These are phyloP conservation scores for Alliaria petiolata DNA, from an alignment of 345 rosid species.

Conservation along the genomic window DNA sequence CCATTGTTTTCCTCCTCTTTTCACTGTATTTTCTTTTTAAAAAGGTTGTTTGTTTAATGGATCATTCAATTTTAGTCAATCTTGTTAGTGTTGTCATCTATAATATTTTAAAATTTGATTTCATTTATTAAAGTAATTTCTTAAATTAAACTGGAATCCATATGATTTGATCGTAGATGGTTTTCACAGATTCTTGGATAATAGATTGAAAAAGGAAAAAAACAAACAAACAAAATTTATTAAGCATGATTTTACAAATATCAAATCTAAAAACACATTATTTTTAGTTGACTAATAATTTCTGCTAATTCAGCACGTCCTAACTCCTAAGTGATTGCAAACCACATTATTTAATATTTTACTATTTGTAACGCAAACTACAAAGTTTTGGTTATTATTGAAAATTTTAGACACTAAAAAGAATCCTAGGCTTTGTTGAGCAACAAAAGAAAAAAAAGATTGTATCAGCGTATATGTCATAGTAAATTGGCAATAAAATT, in stretches of 20 bases:
- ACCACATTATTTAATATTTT: no score
- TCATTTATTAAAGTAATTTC: neutral
- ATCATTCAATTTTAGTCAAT: constrained; percentile 6
- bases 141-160: neutral
- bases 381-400: neutral
- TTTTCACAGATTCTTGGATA: neutral
- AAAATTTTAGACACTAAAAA: neutral
- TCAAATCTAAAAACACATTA: neutral
- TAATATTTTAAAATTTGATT: neutral
- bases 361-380: neutral
- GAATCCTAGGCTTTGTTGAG: neutral
- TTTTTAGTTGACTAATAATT: neutral
- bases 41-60: constrained; percentile 1
- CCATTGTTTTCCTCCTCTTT: constrained; percentile 5
- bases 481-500: neutral
- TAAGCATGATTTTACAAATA: neutral
- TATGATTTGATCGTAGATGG: neutral
- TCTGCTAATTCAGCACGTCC: neutral
- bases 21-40: neutral
- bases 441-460: neutral
- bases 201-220: neutral
- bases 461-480: neutral
- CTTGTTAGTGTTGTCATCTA: no score
- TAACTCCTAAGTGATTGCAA: neutral
- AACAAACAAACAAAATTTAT: no score